phyloP scores from a whole-genome alignment of 176 grass and related monocot species.

The Musa troglodytarum region DNA sequence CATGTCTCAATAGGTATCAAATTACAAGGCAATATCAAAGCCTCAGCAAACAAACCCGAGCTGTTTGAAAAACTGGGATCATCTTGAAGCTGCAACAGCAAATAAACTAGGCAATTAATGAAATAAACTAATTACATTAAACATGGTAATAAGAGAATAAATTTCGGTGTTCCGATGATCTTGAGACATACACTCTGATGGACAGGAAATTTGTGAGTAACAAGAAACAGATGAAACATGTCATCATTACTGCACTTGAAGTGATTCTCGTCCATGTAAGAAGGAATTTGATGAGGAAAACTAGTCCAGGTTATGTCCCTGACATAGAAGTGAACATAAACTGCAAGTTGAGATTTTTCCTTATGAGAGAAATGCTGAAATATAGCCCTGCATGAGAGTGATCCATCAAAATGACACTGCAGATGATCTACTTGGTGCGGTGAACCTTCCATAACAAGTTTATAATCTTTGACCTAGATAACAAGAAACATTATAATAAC shows the following conservation, averaged over 20 bases:
- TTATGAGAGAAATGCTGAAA: conserved; percentile 45
- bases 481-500: conserved; percentile 8
- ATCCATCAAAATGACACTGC: conserved; percentile 34
- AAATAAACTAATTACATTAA: conserved; percentile 13
- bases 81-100: conserved; percentile 44
- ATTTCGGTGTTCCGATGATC: background rate
- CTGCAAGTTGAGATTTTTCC: conserved; percentile 38
- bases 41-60: conserved; percentile 65
- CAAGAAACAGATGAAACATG: conserved; percentile 53
- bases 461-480: conserved; percentile 56
- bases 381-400: conserved; percentile 53
- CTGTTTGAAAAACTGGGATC: conserved; percentile 15
- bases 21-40: conserved; percentile 53
- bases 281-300: conserved; percentile 39
- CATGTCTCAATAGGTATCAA: conserved; percentile 37
- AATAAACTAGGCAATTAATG: conserved; percentile 19
- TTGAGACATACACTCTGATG: conserved; percentile 38
- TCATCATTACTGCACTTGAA: conserved; percentile 5
- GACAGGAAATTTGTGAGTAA: conserved; percentile 70
- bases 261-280: conserved; percentile 19
- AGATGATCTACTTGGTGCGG: conserved; percentile 36
- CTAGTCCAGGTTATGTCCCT: conserved; percentile 37
- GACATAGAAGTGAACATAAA: conserved; percentile 55
- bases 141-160: background rate
- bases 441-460: conserved; percentile 72